phyloP scores from a whole-genome alignment of 345 rosid species.

The Rubroshorea leprosula region DNA sequence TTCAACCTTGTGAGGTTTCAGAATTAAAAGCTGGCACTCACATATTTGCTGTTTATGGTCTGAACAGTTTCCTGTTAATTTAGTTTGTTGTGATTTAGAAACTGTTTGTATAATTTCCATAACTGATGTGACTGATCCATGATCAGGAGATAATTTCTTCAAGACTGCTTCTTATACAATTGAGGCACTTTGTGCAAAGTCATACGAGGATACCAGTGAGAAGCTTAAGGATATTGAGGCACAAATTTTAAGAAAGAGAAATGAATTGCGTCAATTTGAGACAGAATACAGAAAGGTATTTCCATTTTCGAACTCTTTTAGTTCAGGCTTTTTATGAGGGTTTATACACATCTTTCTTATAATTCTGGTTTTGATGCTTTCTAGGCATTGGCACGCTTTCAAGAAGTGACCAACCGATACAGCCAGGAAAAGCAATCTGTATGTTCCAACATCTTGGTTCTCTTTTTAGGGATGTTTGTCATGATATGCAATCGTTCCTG shows the following conservation, averaged over 20 bases:
- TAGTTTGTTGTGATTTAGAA: background rate
- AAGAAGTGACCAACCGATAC: slow-evolving; percentile 90
- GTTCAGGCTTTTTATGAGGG: background rate
- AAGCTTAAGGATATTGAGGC: slow-evolving; percentile 88
- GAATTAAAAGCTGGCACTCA: slow-evolving; percentile 97
- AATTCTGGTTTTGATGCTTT: slow-evolving; percentile 18
- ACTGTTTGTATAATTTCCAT: slow-evolving; percentile 6
- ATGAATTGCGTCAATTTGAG: slow-evolving; percentile 88
- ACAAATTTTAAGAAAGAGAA: slow-evolving; percentile 86
- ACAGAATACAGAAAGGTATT: slow-evolving; percentile 87
- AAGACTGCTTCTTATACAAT: slow-evolving; percentile 89
- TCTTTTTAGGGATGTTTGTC: background rate
- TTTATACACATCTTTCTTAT: slow-evolving; percentile 3
- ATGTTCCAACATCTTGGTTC: slow-evolving; percentile 25
- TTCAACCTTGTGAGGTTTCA: slow-evolving; percentile 96
- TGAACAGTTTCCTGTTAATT: slow-evolving; percentile 16
- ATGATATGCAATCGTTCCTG: slow-evolving; percentile 2
- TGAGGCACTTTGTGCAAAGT: slow-evolving; percentile 91
- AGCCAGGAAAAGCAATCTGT: slow-evolving; percentile 89
- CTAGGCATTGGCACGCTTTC: slow-evolving; percentile 94
- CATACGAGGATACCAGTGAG: slow-evolving; percentile 68
- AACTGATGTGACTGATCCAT: slow-evolving; percentile 24
- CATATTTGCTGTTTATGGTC: slow-evolving; percentile 98
- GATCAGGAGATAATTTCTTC: slow-evolving; percentile 91
- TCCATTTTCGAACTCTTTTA: slow-evolving; percentile 10